A percentile compares a stretch with the other conserved stretches of the same genome.
These are phyloP conservation scores for Russula emetica DNA, from an alignment of 768 basidiomycete species.

Conservation along the genomic window DNA sequence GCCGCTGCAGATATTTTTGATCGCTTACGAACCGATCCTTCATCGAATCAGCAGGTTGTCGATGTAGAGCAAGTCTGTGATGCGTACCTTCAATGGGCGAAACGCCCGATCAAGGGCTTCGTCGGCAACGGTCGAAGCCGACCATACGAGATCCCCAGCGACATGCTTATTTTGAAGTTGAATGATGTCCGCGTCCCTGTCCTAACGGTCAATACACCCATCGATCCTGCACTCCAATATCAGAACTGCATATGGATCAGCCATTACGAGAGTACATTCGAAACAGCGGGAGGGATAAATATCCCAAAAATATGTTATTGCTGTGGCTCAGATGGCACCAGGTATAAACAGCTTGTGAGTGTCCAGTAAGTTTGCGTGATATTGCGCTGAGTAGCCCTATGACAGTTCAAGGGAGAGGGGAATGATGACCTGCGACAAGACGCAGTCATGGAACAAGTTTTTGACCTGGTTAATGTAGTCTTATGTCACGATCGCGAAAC, in stretches of 20 bases:
- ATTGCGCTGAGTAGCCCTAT: neutral
- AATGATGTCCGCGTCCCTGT: constrained; percentile 70
- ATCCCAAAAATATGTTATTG: constrained; percentile 77
- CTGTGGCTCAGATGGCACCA: constrained; percentile 56
- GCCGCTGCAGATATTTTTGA: constrained; percentile 65
- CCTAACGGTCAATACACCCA: constrained; percentile 62
- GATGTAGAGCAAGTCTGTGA: constrained; percentile 58
- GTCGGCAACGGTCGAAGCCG: constrained; percentile 28
- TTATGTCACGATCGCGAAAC: constrained; percentile 73
- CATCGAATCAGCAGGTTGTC: constrained; percentile 39
- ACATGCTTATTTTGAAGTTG: constrained; percentile 46
- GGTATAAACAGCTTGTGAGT: constrained; percentile 77
- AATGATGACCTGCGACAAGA: constrained; percentile 94
- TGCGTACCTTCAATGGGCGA: constrained; percentile 73
- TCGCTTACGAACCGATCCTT: constrained; percentile 45
- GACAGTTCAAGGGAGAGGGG: constrained; percentile 86
- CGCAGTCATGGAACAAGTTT: constrained; percentile 98
- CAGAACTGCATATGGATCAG: constrained; percentile 63
- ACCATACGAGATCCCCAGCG: constrained; percentile 42
- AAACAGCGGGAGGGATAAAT: constrained; percentile 72
- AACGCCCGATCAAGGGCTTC: constrained; percentile 45
- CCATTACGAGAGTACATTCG: constrained; percentile 55
- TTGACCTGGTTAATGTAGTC: constrained; percentile 79
- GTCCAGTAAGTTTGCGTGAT: neutral
- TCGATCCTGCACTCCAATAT: constrained; percentile 71